phyloP scores from a whole-genome alignment of 1,284 basidiomycete genomes.

The Puccinia hordei region DNA sequence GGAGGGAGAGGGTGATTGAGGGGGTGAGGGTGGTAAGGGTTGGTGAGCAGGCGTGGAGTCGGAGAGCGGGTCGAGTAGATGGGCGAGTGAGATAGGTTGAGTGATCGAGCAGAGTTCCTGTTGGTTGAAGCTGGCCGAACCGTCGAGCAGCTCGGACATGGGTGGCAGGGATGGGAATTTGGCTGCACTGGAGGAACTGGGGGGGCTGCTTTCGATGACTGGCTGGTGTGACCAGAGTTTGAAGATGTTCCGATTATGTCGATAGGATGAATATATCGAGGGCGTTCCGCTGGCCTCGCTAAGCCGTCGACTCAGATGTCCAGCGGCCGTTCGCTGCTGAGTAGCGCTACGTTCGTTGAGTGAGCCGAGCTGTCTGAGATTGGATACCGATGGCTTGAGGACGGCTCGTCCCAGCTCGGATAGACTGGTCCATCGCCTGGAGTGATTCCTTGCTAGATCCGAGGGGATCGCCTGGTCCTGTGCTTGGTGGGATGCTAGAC shows the following conservation, averaged over 20 bases:
- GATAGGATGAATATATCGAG: too few species aligned
- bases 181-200: too few species aligned
- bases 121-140: not conserved
- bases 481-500: too few species aligned
- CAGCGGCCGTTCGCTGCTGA: too few species aligned
- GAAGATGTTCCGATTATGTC: not conserved
- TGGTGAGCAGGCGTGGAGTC: not conserved
- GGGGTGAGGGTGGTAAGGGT: too few species aligned
- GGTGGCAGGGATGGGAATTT: not conserved
- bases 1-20: too few species aligned
- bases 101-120: constrained; percentile 4
- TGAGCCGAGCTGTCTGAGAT: not conserved
- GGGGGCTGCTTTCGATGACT: too few species aligned
- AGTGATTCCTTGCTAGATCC: not conserved
- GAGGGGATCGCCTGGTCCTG: too few species aligned
- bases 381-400: not conserved
- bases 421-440: not conserved
- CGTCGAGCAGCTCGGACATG: not conserved
- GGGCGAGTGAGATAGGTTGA: not conserved
- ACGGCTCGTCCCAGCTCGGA: not conserved
- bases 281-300: not conserved
- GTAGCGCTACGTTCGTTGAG: not conserved
- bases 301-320: not conserved
- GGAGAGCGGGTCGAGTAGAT: not conserved
- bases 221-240: not conserved